phyloP scores from a whole-genome alignment of 2,329 filamentous ascomycete species.

The Verticillium isaacii region DNA sequence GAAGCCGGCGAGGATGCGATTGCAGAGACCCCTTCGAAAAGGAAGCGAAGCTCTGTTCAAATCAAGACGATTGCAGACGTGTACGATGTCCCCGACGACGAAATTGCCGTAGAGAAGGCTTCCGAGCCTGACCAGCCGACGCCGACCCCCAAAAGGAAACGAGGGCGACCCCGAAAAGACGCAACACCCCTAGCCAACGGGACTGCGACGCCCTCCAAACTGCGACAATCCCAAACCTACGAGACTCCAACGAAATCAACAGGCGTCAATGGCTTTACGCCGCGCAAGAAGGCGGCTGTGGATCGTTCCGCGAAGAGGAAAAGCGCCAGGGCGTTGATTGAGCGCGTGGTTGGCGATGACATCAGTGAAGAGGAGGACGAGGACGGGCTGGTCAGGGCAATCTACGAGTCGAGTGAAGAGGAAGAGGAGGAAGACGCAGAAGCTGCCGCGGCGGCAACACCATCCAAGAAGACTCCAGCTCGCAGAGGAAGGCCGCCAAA shows the following conservation, averaged over 20 bases:
- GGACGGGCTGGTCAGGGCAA: constrained; percentile 63
- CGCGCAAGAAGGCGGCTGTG: constrained; percentile 62
- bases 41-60: constrained; percentile 18
- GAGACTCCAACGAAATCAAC: constrained; percentile 33
- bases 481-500: constrained; percentile 35
- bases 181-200: constrained; percentile 16
- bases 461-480: constrained; percentile 47
- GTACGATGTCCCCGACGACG: constrained; percentile 9
- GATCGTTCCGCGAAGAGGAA: constrained; percentile 85
- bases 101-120: neutral
- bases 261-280: constrained; percentile 43
- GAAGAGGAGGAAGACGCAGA: constrained; percentile 35
- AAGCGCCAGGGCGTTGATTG: constrained; percentile 71
- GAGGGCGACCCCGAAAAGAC: constrained; percentile 29
- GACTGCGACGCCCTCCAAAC: constrained; percentile 31
- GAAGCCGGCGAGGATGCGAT: constrained; percentile 14
- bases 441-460: constrained; percentile 26
- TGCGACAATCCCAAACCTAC: constrained; percentile 22
- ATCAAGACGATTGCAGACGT: constrained; percentile 21
- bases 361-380: constrained; percentile 69
- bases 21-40: constrained; percentile 23
- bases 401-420: constrained; percentile 55
- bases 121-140: constrained; percentile 10
- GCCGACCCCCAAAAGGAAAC: constrained; percentile 27
- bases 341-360: constrained; percentile 60